These are phyloP conservation scores for Termitomyces heimii DNA, from an alignment of 768 basidiomycete species.

Conservation along the genomic window DNA sequence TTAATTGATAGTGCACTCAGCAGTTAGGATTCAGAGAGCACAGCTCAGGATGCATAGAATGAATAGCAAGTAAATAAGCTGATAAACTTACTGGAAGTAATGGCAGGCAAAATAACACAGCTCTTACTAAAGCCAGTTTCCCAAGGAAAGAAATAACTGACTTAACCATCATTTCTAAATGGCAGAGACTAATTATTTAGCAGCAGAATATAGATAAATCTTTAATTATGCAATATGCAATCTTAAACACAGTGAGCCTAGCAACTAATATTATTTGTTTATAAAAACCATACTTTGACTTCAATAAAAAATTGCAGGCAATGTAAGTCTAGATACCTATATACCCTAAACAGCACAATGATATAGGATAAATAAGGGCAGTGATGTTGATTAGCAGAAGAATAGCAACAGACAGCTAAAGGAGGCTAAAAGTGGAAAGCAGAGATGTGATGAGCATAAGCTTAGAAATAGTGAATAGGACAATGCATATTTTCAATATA, in stretches of 20 bases:
- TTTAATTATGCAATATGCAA: neutral
- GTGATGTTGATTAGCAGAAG: conserved; percentile 2
- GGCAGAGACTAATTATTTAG: neutral
- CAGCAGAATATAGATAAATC: neutral
- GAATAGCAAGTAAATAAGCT: too few relatives aligned
- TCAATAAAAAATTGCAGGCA: conserved; percentile 10
- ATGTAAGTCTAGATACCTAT: conserved; percentile 3
- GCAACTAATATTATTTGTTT: conserved; percentile 20
- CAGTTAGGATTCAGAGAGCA: too few relatives aligned
- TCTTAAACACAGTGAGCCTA: neutral
- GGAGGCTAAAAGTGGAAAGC: neutral
- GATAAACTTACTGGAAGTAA: too few relatives aligned
- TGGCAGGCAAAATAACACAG: too few relatives aligned
- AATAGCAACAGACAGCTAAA: conserved; percentile 11
- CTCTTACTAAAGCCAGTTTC: too few relatives aligned
- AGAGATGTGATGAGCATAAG: conserved; percentile 17
- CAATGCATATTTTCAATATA: conserved; percentile 8
- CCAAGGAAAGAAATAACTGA: too few relatives aligned
- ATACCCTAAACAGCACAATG: conserved; percentile 12
- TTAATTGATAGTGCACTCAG: too few relatives aligned
- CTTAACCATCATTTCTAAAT: too few relatives aligned
- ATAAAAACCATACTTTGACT: conserved; percentile 17
- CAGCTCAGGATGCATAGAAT: too few relatives aligned
- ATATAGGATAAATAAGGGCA: conserved; percentile 8
- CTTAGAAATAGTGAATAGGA: conserved; percentile 8